Base-by-base conservation (phyloP, 2,329 filamentous ascomycete genomes). In the Monosporascus sp. region DNA sequence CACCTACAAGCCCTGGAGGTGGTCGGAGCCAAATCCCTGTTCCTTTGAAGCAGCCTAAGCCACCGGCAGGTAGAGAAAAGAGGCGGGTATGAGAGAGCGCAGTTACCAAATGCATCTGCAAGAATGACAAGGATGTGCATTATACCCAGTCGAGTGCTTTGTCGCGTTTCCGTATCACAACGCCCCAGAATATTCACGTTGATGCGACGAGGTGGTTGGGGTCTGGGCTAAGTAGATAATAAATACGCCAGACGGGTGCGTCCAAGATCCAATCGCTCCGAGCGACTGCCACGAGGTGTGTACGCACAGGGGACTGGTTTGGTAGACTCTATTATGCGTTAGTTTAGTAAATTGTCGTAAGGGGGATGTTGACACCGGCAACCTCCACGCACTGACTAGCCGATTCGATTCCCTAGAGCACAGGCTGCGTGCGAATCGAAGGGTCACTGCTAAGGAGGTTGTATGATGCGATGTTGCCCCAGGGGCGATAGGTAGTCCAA, bases 371-470 rank as follows among this genome's bases (percentile, higher is more conserved):
- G 24, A 14, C 9, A 15, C 24, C 4, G 22, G 42, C 20, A 5
- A 31, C 42, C 24, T 31, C 24, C 42, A 22, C 15, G 15, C 42
- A 25, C n/a, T 8, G 42, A 46, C 14, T 18, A 0, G 66, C 67
- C 0, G 66, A 65, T 39, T 62, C 63, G 1, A 70, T 72, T 7
- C 63, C 64, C 1, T 71, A 68, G 69, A 68, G 68, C 5, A 65
- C 64, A 1, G 60, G 67, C 52, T 70, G 68, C 49, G 68, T 71
- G 59, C 61, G 68, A 2, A 66, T 70, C 6, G 68, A 71, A 53
- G 68, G 69, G 3, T 67, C 63, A 14, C 51, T 57, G 55, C 55
- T 66, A 39, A 69, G 68, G 9, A 58, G 56, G 44, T 68, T 67
- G 1, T 70, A 67, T 37, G 68, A 66, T 6, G 60, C 47, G 22